Conservation (phyloP, 2,329 filamentous ascomycete genomes). For the Aspergillus oerlinghausenensis region DNA sequence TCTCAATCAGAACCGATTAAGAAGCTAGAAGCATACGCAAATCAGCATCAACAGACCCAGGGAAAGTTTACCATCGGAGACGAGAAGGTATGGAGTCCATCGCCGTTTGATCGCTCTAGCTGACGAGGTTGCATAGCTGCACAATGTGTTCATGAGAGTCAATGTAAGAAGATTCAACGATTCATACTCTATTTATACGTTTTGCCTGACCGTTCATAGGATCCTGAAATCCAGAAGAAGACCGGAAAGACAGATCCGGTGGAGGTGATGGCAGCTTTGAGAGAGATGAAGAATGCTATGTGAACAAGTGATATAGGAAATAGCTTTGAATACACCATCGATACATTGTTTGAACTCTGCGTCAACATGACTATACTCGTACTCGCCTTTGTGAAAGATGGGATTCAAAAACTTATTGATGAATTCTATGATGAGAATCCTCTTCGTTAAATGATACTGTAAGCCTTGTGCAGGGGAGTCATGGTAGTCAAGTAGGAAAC, state of each 20-base stretch:
- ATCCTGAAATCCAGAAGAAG: constrained; percentile 76
- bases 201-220: constrained; percentile 42
- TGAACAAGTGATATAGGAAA: constrained; percentile 16
- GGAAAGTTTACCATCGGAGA: constrained; percentile 96
- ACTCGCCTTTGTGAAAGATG: too few species aligned
- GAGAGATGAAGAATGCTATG: constrained; percentile 73
- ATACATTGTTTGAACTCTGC: too few species aligned
- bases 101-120: neutral
- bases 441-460: too few species aligned
- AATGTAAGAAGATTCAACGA: constrained; percentile 51
- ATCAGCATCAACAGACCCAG: constrained; percentile 79
- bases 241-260: constrained; percentile 77
- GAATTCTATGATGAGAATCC: too few species aligned
- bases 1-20: constrained; percentile 70
- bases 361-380: too few species aligned
- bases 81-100: constrained; percentile 67
- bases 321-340: neutral
- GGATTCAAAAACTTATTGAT: too few species aligned
- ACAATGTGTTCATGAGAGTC: constrained; percentile 96
- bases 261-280: constrained; percentile 76
- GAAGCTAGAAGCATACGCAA: constrained; percentile 71
- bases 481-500: too few species aligned
- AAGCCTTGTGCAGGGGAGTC: too few species aligned
- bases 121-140: constrained; percentile 51
- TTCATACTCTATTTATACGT: neutral